Base-by-base conservation (phyloP, 2,329 filamentous ascomycete species). In the Fusarium sp. region DNA sequence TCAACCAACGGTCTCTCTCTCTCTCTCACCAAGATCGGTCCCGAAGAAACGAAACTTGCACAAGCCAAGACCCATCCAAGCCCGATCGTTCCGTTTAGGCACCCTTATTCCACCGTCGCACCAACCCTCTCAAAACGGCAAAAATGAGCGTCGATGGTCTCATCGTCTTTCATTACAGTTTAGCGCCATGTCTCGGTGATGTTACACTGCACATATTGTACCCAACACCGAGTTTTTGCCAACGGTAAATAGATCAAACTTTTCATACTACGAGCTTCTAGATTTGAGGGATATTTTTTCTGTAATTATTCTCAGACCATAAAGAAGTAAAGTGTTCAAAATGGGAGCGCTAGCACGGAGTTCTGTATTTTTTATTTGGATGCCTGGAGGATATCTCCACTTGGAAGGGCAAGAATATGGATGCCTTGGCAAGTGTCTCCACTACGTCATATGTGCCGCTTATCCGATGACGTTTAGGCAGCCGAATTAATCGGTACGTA, bases 401-500 rank as follows among this genome's bases (percentile, higher is more conserved):
- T 26, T 51, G 42, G 32, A 36, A 35, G 24, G 41, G 13, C 6
- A n/a, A 26, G 17, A 70, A 69, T 69, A 51, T 54, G 51, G 66
- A 63, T 69, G 66, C 66, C 66, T 69, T 69, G 66, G 58, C 66
- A 47, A 55, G 22, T 17, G n/a, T 22, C 54, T 32, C 65, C 60
- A 70, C 67, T 42, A 70, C 66, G 67, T 70, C 66, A 66, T 26
- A 3, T n/a, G 67, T 70, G 67, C 67, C 67, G 67, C 24, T 70
- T 70, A 70, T 35, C 67, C 67, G 67, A 70, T 59, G 45, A 70
- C 59, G 59, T 70, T 70, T 70, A 70, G 67, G 67, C 67, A 70
- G 66, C 67, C 66, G 67, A 70, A 70, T 70, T 39, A 70, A 70
- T 47, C 9, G 51, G 45, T 66, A 70, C 67, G 66, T 70, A 70